Conservation (phyloP, 495 filamentous ascomycete genomes). For the Xylaria venustula region DNA sequence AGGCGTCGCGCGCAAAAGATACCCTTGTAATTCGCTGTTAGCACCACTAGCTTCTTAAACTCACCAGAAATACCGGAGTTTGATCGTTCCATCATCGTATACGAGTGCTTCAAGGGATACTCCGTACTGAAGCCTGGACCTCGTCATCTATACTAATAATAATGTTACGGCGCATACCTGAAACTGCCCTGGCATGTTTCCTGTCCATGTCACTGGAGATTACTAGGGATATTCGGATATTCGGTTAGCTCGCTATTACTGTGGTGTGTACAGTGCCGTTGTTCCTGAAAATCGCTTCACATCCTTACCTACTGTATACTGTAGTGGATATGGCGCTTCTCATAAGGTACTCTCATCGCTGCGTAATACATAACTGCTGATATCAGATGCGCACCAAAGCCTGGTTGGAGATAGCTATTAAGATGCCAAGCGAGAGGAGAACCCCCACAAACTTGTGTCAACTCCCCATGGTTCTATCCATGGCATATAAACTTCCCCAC, state of each 20-base stretch:
- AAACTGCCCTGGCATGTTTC: conserved; percentile 9
- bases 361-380: too few species aligned
- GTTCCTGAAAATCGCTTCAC: neutral
- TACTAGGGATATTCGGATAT: neutral
- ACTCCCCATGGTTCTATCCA: too few species aligned
- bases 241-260: neutral
- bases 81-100: too few species aligned
- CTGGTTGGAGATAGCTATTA: too few species aligned
- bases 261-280: neutral
- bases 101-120: too few species aligned
- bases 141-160: neutral
- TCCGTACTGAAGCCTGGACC: neutral
- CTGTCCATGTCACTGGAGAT: neutral
- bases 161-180: neutral
- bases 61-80: neutral
- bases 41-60: neutral
- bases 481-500: too few species aligned
- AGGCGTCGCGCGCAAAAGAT: neutral
- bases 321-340: too few species aligned
- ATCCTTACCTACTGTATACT: too few species aligned
- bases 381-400: too few species aligned
- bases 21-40: neutral
- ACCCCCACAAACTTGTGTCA: too few species aligned
- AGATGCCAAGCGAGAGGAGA: too few species aligned
- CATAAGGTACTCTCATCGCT: too few species aligned